Conservation (phyloP, 2,329 filamentous ascomycete species). For the Trichoderma koningiopsis region DNA sequence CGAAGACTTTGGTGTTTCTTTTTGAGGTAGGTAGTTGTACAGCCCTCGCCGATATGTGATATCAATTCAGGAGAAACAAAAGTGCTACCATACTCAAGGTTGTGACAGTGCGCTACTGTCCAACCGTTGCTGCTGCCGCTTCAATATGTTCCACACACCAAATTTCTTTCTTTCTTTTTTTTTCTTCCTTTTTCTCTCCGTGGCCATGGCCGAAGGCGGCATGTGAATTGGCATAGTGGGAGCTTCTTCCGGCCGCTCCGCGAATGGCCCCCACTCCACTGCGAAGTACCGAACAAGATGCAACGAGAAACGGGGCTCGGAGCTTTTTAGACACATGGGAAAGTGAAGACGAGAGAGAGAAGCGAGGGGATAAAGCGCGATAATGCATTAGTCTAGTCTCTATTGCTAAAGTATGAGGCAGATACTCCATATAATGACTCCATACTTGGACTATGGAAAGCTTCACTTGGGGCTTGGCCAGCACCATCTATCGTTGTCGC, state of each 20-base stretch:
- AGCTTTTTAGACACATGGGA: not conserved
- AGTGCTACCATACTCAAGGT: not conserved
- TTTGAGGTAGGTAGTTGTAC: not conserved
- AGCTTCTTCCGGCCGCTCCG: slow-evolving; percentile 22
- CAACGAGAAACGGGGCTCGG: slow-evolving; percentile 9
- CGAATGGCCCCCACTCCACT: slow-evolving; percentile 5
- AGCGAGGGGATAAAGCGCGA: not conserved
- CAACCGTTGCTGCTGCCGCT: not conserved
- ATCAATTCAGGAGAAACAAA: not conserved
- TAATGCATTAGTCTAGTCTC: not conserved
- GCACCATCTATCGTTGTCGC: not conserved
- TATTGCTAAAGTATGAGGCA: not conserved
- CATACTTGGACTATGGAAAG: not conserved
- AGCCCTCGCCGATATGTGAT: not conserved
- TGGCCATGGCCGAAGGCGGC: slow-evolving; percentile 2
- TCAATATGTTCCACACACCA: not conserved
- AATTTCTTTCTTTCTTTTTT: not conserved
- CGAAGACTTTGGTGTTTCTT: not conserved
- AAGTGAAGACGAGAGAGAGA: not conserved
- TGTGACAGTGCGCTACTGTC: not conserved
- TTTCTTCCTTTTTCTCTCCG: not conserved
- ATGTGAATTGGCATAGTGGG: slow-evolving; percentile 2
- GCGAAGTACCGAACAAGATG: not conserved
- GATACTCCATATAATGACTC: not conserved
- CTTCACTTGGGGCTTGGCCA: not conserved